Base-by-base conservation (phyloP, 192 early-diverging fungal genomes). In the Thamnidium elegans region DNA sequence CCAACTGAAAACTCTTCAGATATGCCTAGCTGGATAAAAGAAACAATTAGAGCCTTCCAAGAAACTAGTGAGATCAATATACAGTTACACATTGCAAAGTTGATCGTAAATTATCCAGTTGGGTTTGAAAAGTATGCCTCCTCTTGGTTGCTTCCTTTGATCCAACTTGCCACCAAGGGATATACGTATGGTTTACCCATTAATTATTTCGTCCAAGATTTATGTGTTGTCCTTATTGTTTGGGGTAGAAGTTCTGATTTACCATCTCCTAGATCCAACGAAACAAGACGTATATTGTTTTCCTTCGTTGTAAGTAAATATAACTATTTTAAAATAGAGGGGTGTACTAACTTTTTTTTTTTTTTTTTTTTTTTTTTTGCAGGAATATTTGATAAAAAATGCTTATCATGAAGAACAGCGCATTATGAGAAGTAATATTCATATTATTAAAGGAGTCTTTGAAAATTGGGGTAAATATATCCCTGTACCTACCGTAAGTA, bases 171-270 rank as follows among this genome's bases (percentile, higher is more conserved):
- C 3, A 65, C 71, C 20, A 76, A 80, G 59, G 83, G 81, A 10
- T 67, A 75, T 8, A 39, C 50, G 15, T 89, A 79, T 73, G 84
- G 82, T 21, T 71, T 78, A 20, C 74, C 85, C 7, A 82, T 91
- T 65, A 89, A 86, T 48, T 87, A 87, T 62, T 89, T 85, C 78
- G 78, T 90, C 59, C 85, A 86, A 62, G 89, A 89, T 63, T 19
- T 90, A 14, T 86, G 87, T 62, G 71, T 85, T 4, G 48, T 87
- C 4, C 68, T 90, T 36, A 74, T 90, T 48, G 72, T 76, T n/a
- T 90, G 89, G 89, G 81, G 79, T n/a, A 73, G 69, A 39, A 68
- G 51, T 1, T 56, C 68, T 14, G 66, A 71, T 9, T 48, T 17
- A 55, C 31, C 54, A 17, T 55, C 83, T 1, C n/a, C 50, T 19